Evolutionary conservation across 2,329 filamentous ascomycete species (phyloP).

Genomic region (Pyrenophora seminiperda): DNA sequence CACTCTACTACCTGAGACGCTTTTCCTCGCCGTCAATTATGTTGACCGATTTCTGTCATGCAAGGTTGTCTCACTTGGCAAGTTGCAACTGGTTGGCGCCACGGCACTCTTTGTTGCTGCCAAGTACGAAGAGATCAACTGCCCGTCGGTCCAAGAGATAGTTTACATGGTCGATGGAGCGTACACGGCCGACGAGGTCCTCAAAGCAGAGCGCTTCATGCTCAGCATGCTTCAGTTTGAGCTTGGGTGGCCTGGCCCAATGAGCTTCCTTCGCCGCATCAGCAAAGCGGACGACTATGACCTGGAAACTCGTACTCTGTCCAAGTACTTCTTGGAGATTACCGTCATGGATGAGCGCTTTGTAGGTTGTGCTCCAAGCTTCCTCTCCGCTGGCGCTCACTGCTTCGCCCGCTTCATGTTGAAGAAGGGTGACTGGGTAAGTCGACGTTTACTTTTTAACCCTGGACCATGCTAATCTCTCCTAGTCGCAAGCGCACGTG

Average conservation of each 20-base stretch:
- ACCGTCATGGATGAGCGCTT: slow-evolving; percentile 99
- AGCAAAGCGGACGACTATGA: slow-evolving; percentile 99
- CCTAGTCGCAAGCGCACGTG: slow-evolving; percentile 77
- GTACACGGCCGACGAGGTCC: slow-evolving; percentile 86
- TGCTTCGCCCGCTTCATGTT: slow-evolving; percentile 88
- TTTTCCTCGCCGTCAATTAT: slow-evolving; percentile 95
- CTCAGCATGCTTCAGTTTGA: slow-evolving; percentile 94
- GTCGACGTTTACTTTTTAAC: slow-evolving; percentile 38
- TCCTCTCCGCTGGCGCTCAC: slow-evolving; percentile 86
- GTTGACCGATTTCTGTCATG: slow-evolving; percentile 93
- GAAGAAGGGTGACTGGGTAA: slow-evolving; percentile 90
- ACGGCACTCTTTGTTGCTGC: slow-evolving; percentile 95
- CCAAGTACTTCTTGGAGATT: slow-evolving; percentile 97
- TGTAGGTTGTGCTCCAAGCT: slow-evolving; percentile 88
- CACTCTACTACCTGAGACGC: slow-evolving; percentile 85
- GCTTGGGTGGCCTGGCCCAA: slow-evolving; percentile 96
- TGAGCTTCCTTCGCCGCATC: slow-evolving; percentile 95
- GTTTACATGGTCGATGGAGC: slow-evolving; percentile 97
- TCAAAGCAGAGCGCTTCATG: slow-evolving; percentile 98
- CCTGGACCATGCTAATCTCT: slow-evolving; percentile 43
- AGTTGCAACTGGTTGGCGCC: slow-evolving; percentile 93
- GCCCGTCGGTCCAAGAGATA: slow-evolving; percentile 91
- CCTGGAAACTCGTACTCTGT: slow-evolving; percentile 88
- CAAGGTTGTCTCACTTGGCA: slow-evolving; percentile 93
- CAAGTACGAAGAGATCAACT: slow-evolving; percentile 99